Base-by-base conservation (phyloP, 202 grass and related monocot species). In the Musa balbisiana region DNA sequence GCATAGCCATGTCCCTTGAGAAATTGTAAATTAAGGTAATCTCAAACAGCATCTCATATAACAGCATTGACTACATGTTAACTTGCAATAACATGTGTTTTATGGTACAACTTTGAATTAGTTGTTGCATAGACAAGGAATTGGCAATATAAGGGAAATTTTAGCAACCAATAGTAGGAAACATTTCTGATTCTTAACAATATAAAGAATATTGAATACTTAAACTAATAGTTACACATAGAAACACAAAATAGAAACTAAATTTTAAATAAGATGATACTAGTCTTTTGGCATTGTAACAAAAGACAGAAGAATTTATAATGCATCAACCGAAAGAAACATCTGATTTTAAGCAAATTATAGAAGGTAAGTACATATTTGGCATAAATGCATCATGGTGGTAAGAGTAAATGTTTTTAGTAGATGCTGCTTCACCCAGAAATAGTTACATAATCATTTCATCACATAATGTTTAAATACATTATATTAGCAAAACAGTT, bases 11-110 rank as follows among this genome's bases (percentile, higher is more conserved):
- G 58, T 58, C 5, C 20, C 53, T 50, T 84, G 9, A n/a, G 79
- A n/a, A 54, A 73, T 64, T 81, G 10, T 12, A 59, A 17, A 63
- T 15, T 67, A 67, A 26, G 71, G 15, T 10, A 64, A 75, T 52
- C 67, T 15, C 16, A 80, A 73, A 73, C 17, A 64, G 6, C 2
- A 24, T 0, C 19, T 16, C 33, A 76, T n/a, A 58, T 25, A 51
- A 76, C n/a, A 76, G 53, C 23, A 15, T 64, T 23, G 6, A 65
- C 43, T 2, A 51, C 5, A 51, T 51, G 49, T 50, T 21, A 14
- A 65, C 50, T 72, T 53, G 19, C 33, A 43, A 8, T 21, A 53
- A 12, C 10, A 14, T 72, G 20, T 53, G 33, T 6, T 43, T 43
- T 43, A 43, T 5, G 8, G 33, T 6, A 43, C 33, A 43, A 43